These are phyloP conservation scores for Phyllosticta citribraziliensis DNA, from an alignment of 2,329 filamentous ascomycete genomes.

Conservation along the genomic window DNA sequence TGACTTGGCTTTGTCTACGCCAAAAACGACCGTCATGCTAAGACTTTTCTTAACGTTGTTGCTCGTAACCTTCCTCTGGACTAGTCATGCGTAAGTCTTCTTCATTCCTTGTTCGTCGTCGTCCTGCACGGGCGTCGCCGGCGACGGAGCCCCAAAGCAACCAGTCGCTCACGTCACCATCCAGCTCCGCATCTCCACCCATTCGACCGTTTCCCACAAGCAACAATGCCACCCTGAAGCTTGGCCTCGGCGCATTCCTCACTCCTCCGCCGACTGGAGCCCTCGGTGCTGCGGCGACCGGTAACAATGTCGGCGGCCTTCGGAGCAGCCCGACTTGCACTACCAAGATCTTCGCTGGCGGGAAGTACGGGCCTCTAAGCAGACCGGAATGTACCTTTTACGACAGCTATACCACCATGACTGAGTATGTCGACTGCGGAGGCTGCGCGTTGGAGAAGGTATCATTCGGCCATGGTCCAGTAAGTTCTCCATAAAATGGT, in stretches of 20 bases:
- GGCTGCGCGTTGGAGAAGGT: slow-evolving; percentile 17
- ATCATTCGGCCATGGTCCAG: slow-evolving; percentile 18
- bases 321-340: not conserved
- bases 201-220: not conserved
- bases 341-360: not conserved
- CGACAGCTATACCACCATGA: slow-evolving; percentile 17
- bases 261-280: not conserved
- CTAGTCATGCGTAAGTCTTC: not conserved
- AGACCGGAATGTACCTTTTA: slow-evolving; percentile 18
- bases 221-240: not conserved
- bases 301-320: not conserved
- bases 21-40: not conserved
- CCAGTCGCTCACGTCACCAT: not conserved
- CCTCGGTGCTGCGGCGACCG: not conserved
- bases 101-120: not conserved
- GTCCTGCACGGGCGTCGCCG: not conserved
- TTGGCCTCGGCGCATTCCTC: not conserved
- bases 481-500: slow-evolving; percentile 2
- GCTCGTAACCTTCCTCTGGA: not conserved
- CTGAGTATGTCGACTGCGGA: slow-evolving; percentile 20
- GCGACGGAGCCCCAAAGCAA: not conserved
- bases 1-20: not conserved
- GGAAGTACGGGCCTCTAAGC: slow-evolving; percentile 13
- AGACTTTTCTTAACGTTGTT: not conserved
- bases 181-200: not conserved